Conservation (phyloP, 2,329 filamentous ascomycete species). For the Penicillium oxalicum region DNA sequence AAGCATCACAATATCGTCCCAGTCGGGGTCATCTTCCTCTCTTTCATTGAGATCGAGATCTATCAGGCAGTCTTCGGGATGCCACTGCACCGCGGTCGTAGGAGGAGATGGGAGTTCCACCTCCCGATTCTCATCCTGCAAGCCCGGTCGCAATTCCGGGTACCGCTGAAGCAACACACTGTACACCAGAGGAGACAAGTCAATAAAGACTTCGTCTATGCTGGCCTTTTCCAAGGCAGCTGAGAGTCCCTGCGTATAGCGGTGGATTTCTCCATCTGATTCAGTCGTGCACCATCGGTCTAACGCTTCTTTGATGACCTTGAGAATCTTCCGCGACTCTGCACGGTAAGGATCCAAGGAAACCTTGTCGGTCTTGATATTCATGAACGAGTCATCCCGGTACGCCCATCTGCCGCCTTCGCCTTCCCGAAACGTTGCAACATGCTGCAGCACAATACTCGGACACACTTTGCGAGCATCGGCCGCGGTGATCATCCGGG, state of each 20-base stretch:
- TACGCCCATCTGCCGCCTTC: conserved; percentile 84
- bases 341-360: conserved; percentile 86
- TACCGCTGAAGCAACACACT: conserved; percentile 67
- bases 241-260: conserved; percentile 24
- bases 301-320: conserved; percentile 67
- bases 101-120: conserved; percentile 70
- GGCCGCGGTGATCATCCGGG: conserved; percentile 66
- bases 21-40: conserved; percentile 80
- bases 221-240: conserved; percentile 81
- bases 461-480: conserved; percentile 88
- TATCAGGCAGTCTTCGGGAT: conserved; percentile 67
- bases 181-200: conserved; percentile 80
- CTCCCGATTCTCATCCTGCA: conserved; percentile 44
- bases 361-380: conserved; percentile 86
- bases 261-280: conserved; percentile 13
- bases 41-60: conserved; percentile 67
- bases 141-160: conserved; percentile 58
- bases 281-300: conserved; percentile 41
- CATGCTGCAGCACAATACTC: conserved; percentile 77
- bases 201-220: conserved; percentile 92
- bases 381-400: conserved; percentile 68
- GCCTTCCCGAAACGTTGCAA: conserved; percentile 89
- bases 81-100: conserved; percentile 72
- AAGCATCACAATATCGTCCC: conserved; percentile 86
- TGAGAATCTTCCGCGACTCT: conserved; percentile 75